Percentiles rank a stretch among this genome's conserved stretches.
Evolutionary conservation across 306 rosid species (phyloP).

Genomic region (Bauhinia variegata): DNA sequence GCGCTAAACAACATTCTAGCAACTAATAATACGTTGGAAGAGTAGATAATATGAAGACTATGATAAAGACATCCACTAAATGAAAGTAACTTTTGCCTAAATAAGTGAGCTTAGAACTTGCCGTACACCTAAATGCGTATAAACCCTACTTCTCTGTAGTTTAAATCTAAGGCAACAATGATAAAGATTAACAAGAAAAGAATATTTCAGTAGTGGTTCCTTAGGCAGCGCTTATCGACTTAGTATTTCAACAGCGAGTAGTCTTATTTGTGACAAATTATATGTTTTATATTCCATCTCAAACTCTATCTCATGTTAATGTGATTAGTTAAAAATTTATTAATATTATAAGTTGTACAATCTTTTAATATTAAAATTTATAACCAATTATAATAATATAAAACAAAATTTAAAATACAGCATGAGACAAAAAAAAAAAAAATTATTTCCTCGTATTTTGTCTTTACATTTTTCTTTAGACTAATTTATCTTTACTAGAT

Average conservation of each 20-base stretch:
- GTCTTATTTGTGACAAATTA: too few relatives aligned
- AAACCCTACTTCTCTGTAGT: conserved; percentile 14
- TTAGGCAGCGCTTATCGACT: neutral
- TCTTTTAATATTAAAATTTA: too few relatives aligned
- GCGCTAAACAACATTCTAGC: conserved; percentile 41
- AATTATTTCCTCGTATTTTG: too few relatives aligned
- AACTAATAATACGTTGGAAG: conserved; percentile 36
- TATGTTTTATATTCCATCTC: too few relatives aligned
- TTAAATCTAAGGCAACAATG: conserved; percentile 33
- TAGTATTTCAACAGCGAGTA: conserved; percentile 29
- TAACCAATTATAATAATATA: too few relatives aligned
- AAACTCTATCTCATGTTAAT: too few relatives aligned
- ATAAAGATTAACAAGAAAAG: conserved; percentile 1
- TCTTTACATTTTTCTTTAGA: too few relatives aligned
- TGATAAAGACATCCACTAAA: neutral
- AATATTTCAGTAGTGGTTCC: neutral
- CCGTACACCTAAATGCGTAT: neutral
- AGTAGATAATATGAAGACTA: conserved; percentile 29
- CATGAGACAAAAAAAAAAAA: too few relatives aligned
- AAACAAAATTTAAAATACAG: too few relatives aligned
- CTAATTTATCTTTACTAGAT: conserved; percentile 12
- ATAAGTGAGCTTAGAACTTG: conserved; percentile 9
- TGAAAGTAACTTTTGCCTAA: conserved; percentile 21
- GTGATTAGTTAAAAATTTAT: too few relatives aligned
- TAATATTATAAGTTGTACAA: too few relatives aligned